A percentile compares a stretch with the other conserved stretches of the same genome.
phyloP scores from a whole-genome alignment of 1,284 basidiomycete genomes.

The Apiotrichum veenhuisii region DNA sequence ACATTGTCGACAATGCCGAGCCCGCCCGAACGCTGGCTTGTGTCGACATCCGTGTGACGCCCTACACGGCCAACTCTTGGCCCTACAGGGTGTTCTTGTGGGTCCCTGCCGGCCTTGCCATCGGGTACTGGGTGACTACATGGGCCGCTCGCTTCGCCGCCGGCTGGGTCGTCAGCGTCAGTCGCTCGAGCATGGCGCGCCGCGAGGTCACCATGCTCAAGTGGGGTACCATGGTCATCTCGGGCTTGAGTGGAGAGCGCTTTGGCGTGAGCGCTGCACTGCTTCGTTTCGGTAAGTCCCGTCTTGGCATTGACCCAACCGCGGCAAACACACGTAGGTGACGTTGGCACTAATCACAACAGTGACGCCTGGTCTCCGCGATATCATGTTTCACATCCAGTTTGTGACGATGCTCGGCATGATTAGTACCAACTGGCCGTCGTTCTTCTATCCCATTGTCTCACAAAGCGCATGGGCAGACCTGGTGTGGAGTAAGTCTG shows the following conservation, averaged over 20 bases:
- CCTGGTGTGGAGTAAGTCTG: conserved; percentile 72
- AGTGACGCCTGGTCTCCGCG: conserved; percentile 89
- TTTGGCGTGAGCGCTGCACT: conserved; percentile 79
- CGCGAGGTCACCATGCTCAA: conserved; percentile 43
- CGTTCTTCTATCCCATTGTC: conserved; percentile 82
- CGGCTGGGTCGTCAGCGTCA: conserved; percentile 59
- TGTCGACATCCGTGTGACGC: conserved; percentile 71
- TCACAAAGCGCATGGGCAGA: conserved; percentile 82
- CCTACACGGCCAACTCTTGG: conserved; percentile 64
- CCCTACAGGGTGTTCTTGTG: conserved; percentile 75
- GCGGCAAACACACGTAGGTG: too few relatives aligned
- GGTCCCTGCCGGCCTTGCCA: conserved; percentile 69
- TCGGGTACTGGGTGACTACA: conserved; percentile 75
- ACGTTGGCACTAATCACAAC: conserved; percentile 6
- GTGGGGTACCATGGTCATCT: conserved; percentile 83
- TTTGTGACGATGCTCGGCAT: conserved; percentile 70
- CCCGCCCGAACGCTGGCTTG: conserved; percentile 73
- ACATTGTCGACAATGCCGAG: conserved; percentile 74
- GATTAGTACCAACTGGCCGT: conserved; percentile 91
- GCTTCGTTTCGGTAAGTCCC: conserved; percentile 72
- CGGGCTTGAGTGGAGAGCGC: conserved; percentile 85
- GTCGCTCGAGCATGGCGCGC: conserved; percentile 19
- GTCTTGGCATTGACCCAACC: not conserved
- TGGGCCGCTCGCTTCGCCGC: conserved; percentile 75
- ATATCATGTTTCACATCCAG: conserved; percentile 88